Evolutionary conservation across 805 yeast species (phyloP), one percentile per base, ranked within the genome.

Genomic region (Schizosaccharomyces osmophilus): DNA sequence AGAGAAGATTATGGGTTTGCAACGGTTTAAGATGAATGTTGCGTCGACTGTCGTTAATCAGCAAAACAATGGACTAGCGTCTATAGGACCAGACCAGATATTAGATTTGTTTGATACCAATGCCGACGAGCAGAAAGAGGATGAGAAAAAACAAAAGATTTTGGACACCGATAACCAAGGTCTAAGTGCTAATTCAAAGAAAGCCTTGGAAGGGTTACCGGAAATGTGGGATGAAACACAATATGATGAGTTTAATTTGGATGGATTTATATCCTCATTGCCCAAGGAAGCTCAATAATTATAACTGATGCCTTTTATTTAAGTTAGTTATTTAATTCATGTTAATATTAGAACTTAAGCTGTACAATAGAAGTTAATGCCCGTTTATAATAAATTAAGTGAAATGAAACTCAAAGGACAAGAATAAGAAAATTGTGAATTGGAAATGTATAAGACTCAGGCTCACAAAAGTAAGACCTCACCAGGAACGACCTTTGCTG

Each of bases 1-100:
- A 71, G 98, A 93, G 70, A 88, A 93, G 72, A 93, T 93, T 63
- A 93, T 93, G 99, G 97, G 98, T 32, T 75, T 93, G 66, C 99
- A 93, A 69, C 87, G 87, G 71, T 93, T 93, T 80, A 93, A 93
- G 73, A 84, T 93, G 85, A 93, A 93, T 69, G 87, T 93, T 68
- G 99, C 98, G 0, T 86, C 95, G 0, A 86, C 97, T 0, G 85
- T 93, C 66, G 94, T 93, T 61, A 89, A 88, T 69, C 99, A 93
- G 71, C 98, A 93, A 69, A 93, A 93, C 70, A 80, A 95, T n/a
- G 97, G 97, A 0, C 78, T 93, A 64, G 81, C 87, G 2, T 86
- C 97, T 0, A 93, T 93, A 98, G 97, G 87, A 68, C 90, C 99
- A 0, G 87, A 86, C 68, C 97, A 93, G 71, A 76, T 93, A 63